These are phyloP conservation scores for Nakaseomyces glabratus DNA, from an alignment of 1,139 yeast species.

Conservation along the genomic window DNA sequence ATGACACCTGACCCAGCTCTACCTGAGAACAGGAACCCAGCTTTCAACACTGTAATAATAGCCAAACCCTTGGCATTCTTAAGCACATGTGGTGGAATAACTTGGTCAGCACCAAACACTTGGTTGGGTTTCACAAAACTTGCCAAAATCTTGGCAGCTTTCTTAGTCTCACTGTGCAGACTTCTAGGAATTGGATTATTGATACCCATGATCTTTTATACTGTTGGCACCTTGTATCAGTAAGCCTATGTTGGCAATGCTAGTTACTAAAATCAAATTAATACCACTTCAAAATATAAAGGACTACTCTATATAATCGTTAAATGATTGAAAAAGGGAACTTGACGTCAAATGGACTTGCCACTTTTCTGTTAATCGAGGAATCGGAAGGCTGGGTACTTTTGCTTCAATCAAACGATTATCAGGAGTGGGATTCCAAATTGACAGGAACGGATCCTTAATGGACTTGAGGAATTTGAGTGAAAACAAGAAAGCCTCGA, in stretches of 20 bases:
- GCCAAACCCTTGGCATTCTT: slow-evolving; percentile 92
- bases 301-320: no score
- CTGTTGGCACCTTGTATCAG: background rate
- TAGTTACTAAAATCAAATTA: no score
- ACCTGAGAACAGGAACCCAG: slow-evolving; percentile 92
- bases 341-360: no score
- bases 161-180: slow-evolving; percentile 79
- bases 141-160: slow-evolving; percentile 89
- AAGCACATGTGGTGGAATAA: slow-evolving; percentile 83
- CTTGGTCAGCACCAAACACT: slow-evolving; percentile 75
- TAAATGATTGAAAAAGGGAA: no score
- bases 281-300: no score
- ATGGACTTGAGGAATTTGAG: no score
- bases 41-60: slow-evolving; percentile 82
- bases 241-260: background rate
- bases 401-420: no score
- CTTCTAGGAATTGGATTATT: slow-evolving; percentile 95
- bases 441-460: no score
- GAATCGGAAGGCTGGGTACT: no score
- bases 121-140: slow-evolving; percentile 95
- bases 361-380: no score
- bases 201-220: slow-evolving; percentile 46
- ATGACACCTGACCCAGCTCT: slow-evolving; percentile 97
- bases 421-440: no score
- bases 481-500: no score